phyloP scores from a whole-genome alignment of 2,329 filamentous ascomycete species.

The Ploettnerulaceae sp. region DNA sequence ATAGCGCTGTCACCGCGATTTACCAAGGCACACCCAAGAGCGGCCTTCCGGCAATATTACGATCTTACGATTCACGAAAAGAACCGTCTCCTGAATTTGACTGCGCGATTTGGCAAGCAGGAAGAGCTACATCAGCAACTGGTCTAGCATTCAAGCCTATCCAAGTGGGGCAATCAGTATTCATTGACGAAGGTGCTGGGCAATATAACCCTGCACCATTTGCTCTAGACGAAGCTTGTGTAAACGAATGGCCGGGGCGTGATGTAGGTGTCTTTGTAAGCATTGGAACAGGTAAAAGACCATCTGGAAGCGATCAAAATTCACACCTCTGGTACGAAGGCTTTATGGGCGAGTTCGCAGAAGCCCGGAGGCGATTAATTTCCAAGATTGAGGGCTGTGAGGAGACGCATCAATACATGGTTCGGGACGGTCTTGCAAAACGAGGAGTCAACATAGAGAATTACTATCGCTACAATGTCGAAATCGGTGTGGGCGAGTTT shows the following conservation, averaged over 20 bases:
- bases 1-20: conserved; percentile 83
- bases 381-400: conserved; percentile 95
- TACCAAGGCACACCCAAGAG: conserved; percentile 76
- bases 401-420: conserved; percentile 81
- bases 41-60: conserved; percentile 66
- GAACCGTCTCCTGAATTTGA: conserved; percentile 88
- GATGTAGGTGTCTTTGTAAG: conserved; percentile 91
- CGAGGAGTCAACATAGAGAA: conserved; percentile 80
- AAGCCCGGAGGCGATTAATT: conserved; percentile 79
- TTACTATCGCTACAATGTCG: conserved; percentile 95
- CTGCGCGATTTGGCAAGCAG: conserved; percentile 95
- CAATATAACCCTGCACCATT: conserved; percentile 87
- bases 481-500: conserved; percentile 93
- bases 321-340: conserved; percentile 87
- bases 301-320: conserved; percentile 62
- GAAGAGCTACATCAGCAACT: conserved; percentile 86
- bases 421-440: conserved; percentile 68
- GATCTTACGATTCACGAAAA: conserved; percentile 92
- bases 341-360: conserved; percentile 87
- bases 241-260: conserved; percentile 92
- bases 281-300: conserved; percentile 86
- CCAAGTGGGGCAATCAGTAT: conserved; percentile 85
- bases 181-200: conserved; percentile 87
- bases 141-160: conserved; percentile 95
- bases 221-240: conserved; percentile 80